A percentile compares a stretch with the other conserved stretches of the same genome.
phyloP scores from a whole-genome alignment of 2,329 filamentous ascomycete species.

The Epicoccum nigrum region DNA sequence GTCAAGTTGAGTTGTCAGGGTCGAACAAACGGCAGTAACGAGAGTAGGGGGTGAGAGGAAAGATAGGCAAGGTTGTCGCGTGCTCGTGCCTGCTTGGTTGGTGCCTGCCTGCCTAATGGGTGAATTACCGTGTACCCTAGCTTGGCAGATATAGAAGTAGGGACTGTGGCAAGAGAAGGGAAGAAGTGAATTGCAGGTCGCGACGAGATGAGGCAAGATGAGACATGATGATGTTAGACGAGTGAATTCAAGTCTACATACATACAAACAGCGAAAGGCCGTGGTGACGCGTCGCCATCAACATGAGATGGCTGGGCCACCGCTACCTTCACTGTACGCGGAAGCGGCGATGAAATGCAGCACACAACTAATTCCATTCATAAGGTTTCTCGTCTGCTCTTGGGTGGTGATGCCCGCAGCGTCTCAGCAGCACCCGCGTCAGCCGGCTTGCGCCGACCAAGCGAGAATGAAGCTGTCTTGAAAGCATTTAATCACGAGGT shows the following conservation, averaged over 20 bases:
- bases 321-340: neutral
- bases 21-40: too few relatives aligned
- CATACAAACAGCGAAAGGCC: conserved; percentile 1
- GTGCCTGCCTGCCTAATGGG: too few relatives aligned
- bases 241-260: conserved; percentile 24
- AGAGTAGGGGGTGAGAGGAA: too few relatives aligned
- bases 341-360: conserved; percentile 1
- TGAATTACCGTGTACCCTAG: too few relatives aligned
- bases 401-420: conserved; percentile 57
- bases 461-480: conserved; percentile 61
- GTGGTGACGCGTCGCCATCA: conserved; percentile 2
- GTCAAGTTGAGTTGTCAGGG: too few relatives aligned
- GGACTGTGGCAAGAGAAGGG: too few relatives aligned
- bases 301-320: conserved; percentile 2
- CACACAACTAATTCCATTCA: conserved; percentile 54
- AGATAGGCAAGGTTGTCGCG: neutral
- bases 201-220: neutral
- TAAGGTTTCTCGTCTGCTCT: conserved; percentile 52
- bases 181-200: neutral
- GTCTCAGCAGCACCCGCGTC: conserved; percentile 58
- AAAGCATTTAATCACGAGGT: conserved; percentile 78
- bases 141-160: too few relatives aligned
- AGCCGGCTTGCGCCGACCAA: conserved; percentile 54
- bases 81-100: too few relatives aligned
- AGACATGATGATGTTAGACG: too few relatives aligned